These are phyloP conservation scores for Boletus rubescentipes DNA, from an alignment of 768 basidiomycete species.

Conservation along the genomic window DNA sequence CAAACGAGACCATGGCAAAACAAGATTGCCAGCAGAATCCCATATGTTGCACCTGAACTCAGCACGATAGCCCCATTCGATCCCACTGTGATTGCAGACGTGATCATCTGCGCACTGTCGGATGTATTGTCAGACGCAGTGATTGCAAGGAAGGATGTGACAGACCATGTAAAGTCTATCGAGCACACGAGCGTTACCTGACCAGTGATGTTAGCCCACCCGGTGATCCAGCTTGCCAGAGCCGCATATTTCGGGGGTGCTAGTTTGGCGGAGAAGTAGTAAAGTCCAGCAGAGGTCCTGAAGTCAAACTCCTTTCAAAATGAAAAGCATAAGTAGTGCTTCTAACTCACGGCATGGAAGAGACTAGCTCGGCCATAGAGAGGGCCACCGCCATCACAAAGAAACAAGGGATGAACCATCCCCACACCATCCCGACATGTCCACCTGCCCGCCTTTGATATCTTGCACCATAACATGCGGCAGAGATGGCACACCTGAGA, in stretches of 20 bases:
- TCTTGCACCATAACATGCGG: background rate
- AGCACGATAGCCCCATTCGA: constrained; percentile 53
- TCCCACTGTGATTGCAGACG: constrained; percentile 63
- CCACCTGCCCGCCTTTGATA: constrained; percentile 44
- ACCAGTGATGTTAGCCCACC: constrained; percentile 75
- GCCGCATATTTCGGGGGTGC: constrained; percentile 62
- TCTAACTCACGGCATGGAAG: constrained; percentile 68
- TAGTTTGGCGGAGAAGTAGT: constrained; percentile 76
- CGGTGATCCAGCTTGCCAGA: constrained; percentile 57
- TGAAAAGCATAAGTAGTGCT: background rate
- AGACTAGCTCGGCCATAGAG: constrained; percentile 71
- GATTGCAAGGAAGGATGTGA: background rate
- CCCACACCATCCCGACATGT: constrained; percentile 76
- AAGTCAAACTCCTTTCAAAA: background rate
- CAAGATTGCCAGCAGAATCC: constrained; percentile 62
- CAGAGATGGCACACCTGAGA: constrained; percentile 45
- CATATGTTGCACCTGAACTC: constrained; percentile 63
- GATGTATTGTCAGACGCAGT: background rate
- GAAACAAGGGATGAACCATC: constrained; percentile 69
- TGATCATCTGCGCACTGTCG: constrained; percentile 70
- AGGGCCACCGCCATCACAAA: constrained; percentile 69
- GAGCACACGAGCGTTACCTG: constrained; percentile 70
- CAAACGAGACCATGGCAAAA: constrained; percentile 69
- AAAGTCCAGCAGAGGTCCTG: constrained; percentile 76
- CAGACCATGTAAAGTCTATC: constrained; percentile 70